phyloP scores from a whole-genome alignment of 495 filamentous ascomycete genomes.

The Penicillium pulvis region DNA sequence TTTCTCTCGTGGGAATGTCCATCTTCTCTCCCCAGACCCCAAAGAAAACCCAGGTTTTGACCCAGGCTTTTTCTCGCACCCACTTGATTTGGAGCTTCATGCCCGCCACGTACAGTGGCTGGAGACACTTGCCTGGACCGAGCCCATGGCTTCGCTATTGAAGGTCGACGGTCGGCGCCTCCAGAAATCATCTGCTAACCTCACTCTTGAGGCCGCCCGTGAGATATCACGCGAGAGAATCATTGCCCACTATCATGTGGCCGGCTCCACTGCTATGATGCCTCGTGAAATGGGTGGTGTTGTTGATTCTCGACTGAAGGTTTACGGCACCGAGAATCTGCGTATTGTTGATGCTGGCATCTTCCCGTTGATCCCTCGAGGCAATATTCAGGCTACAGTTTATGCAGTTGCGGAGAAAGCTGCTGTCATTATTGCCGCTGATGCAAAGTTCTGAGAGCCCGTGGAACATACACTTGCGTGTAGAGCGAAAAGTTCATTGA shows the following conservation, averaged over 20 bases:
- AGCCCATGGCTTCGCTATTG: slow-evolving; percentile 29
- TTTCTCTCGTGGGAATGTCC: slow-evolving; percentile 28
- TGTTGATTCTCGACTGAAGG: slow-evolving; percentile 47
- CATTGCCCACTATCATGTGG: slow-evolving; percentile 25
- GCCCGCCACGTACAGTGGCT: slow-evolving; percentile 21
- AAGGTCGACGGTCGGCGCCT: slow-evolving; percentile 18
- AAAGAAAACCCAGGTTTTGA: slow-evolving; percentile 20
- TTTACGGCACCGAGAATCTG: slow-evolving; percentile 51
- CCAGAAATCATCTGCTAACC: slow-evolving; percentile 21
- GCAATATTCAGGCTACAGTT: slow-evolving; percentile 52
- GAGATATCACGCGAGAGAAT: slow-evolving; percentile 6
- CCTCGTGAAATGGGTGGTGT: slow-evolving; percentile 50
- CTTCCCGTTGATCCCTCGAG: slow-evolving; percentile 51
- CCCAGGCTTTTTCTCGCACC: slow-evolving; percentile 26
- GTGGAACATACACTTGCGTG: no score
- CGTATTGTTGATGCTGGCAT: slow-evolving; percentile 57
- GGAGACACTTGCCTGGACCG: slow-evolving; percentile 38
- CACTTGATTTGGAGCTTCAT: slow-evolving; percentile 35
- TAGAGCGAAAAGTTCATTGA: no score
- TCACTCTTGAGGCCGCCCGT: slow-evolving; percentile 8
- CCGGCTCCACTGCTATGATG: slow-evolving; percentile 51
- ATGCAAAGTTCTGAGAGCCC: background rate
- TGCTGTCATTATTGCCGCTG: slow-evolving; percentile 45
- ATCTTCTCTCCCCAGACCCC: slow-evolving; percentile 21
- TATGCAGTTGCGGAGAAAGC: slow-evolving; percentile 61